Conservation (phyloP, 139 green algal genomes). For the Chlamydomonas urium region DNA sequence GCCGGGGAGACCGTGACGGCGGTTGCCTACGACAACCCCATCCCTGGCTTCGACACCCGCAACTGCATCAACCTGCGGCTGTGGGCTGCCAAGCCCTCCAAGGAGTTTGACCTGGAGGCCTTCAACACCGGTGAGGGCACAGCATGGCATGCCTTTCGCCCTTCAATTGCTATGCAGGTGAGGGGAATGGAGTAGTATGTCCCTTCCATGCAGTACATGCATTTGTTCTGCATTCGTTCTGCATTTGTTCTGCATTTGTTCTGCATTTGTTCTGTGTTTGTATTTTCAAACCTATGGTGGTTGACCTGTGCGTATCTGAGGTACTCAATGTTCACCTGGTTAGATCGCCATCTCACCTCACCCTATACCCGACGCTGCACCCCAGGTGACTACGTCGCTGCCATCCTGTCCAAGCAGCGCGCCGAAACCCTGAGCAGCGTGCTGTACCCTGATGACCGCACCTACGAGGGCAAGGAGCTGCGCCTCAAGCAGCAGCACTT, state of each 20-base stretch:
- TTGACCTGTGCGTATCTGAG: no score
- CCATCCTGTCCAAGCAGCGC: constrained; percentile 93
- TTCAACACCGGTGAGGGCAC: constrained; percentile 97
- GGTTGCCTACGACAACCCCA: constrained; percentile 96
- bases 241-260: no score
- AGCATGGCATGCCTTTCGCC: no score
- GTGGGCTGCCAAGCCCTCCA: constrained; percentile 89
- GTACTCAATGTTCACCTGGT: no score
- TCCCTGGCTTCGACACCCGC: constrained; percentile 94
- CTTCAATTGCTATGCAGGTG: not conserved
- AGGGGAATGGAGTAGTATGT: no score
- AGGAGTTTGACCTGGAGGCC: constrained; percentile 95
- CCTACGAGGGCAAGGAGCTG: constrained; percentile 96
- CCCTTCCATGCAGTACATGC: no score
- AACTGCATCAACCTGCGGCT: constrained; percentile 98
- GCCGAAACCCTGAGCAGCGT: constrained; percentile 94
- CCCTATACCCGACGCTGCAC: no score
- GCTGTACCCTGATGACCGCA: constrained; percentile 97
- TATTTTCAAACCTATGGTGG: no score
- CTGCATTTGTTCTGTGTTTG: no score
- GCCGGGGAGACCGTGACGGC: constrained; percentile 73
- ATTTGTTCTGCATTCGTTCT: no score
- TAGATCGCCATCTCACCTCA: no score
- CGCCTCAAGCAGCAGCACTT: constrained; percentile 99
- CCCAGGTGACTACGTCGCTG: constrained; percentile 66